Evolutionary conservation across 805 yeast species (phyloP).

Genomic region (Vanderwaltozyma tropicalis): DNA sequence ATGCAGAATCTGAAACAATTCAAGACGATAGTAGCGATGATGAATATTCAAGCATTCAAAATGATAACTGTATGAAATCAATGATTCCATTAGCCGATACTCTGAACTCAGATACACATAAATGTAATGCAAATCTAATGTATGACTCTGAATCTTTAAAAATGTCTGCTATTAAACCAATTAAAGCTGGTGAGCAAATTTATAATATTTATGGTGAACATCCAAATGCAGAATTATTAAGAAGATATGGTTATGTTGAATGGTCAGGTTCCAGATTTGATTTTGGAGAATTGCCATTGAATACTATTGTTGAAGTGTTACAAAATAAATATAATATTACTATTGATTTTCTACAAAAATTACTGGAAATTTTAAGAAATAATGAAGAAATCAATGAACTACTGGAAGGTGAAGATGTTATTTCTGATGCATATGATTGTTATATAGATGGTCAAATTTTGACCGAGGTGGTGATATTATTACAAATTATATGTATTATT

Average conservation of each 20-base stretch:
- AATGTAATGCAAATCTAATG: slow-evolving; percentile 63
- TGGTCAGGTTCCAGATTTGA: slow-evolving; percentile 60
- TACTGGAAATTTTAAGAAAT: slow-evolving; percentile 25
- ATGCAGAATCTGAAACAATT: slow-evolving; percentile 26
- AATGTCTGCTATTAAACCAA: slow-evolving; percentile 61
- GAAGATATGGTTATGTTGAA: slow-evolving; percentile 90
- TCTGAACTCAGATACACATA: slow-evolving; percentile 71
- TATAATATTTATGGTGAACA: slow-evolving; percentile 85
- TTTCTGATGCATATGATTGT: slow-evolving; percentile 54
- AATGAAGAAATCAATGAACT: slow-evolving; percentile 29
- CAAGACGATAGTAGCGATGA: slow-evolving; percentile 33
- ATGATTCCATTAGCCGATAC: slow-evolving; percentile 94
- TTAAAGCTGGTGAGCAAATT: slow-evolving; percentile 59
- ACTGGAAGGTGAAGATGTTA: slow-evolving; percentile 30
- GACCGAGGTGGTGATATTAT: slow-evolving; percentile 46
- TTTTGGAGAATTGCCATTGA: slow-evolving; percentile 62
- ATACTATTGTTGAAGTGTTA: slow-evolving; percentile 21
- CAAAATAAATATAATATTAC: slow-evolving; percentile 8
- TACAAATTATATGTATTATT: slow-evolving; percentile 41
- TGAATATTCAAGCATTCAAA: slow-evolving; percentile 23
- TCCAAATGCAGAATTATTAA: slow-evolving; percentile 80
- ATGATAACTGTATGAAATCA: slow-evolving; percentile 49
- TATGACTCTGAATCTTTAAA: slow-evolving; percentile 40
- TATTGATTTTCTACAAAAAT: slow-evolving; percentile 26
- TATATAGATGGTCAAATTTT: slow-evolving; percentile 46